A percentile compares a stretch with the other conserved stretches of the same genome.
These are phyloP conservation scores for Vanrija sp. DNA, from an alignment of 1,284 basidiomycete genomes.

Conservation along the genomic window DNA sequence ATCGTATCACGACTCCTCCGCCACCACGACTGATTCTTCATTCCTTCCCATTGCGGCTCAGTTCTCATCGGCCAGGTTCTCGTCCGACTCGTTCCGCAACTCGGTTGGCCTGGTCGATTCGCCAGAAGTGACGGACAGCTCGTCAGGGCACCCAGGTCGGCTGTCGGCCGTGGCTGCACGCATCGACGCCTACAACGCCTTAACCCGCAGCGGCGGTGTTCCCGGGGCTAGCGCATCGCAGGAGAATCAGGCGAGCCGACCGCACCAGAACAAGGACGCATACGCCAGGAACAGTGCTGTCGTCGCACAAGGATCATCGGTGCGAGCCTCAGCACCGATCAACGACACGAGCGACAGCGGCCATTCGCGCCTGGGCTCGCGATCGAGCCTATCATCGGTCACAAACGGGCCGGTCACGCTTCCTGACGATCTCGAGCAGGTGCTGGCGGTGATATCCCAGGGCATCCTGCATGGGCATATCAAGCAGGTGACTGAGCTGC, in stretches of 20 bases:
- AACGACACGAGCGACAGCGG: not conserved
- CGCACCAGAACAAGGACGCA: too few relatives aligned
- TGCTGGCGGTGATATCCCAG: conserved; percentile 75
- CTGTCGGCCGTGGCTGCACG: not conserved
- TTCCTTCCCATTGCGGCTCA: conserved; percentile 83
- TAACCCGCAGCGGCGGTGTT: conserved; percentile 23
- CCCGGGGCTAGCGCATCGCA: not conserved
- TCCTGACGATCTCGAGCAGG: conserved; percentile 78
- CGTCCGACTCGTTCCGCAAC: conserved; percentile 11
- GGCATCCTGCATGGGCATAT: conserved; percentile 83
- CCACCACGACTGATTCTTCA: conserved; percentile 54
- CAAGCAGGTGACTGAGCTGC: conserved; percentile 71
- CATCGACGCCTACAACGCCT: conserved; percentile 29
- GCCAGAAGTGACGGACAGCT: conserved; percentile 6
- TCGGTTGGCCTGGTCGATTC: not conserved
- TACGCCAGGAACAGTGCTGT: too few relatives aligned
- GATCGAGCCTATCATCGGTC: conserved; percentile 17
- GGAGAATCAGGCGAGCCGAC: too few relatives aligned
- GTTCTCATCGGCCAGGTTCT: conserved; percentile 51
- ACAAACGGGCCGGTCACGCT: conserved; percentile 52
- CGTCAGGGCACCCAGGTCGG: not conserved
- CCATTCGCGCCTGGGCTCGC: conserved; percentile 11
- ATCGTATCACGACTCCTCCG: not conserved
- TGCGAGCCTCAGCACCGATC: not conserved
- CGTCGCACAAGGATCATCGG: too few relatives aligned